Evolutionary conservation across 257 asterid genomes (phyloP), one percentile per base, ranked within the genome.

Genomic region (Rubia yunnanensis): DNA sequence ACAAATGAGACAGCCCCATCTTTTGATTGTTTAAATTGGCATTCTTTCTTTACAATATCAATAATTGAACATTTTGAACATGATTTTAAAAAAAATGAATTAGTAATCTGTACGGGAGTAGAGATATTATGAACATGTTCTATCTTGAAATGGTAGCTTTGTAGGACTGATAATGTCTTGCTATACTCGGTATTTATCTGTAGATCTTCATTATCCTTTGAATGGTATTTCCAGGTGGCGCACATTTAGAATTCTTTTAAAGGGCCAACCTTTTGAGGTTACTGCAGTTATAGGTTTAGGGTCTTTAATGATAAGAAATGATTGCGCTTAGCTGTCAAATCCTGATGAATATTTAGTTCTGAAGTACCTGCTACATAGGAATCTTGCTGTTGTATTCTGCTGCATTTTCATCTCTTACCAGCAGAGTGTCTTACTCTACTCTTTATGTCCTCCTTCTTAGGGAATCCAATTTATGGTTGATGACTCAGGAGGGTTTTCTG

Each of bases 401-500:
- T 54, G 64, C 34, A 27, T 34, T 69, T 24, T 60, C 35, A 14
- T 58, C 26, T 26, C 24, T 32, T 18, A 60, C 30, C 50, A 32
- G 56, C 48, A 27, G 58, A 30, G 7, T 18, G 31, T 30, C 60
- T 56, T 71, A 23, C 41, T 39, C 48, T 22, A 61, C 34, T 35
- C 39, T 36, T 46, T 35, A 63, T 60, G 48, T 61, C 67, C 50
- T 54, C 35, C 60, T 72, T 60, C 15, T 64, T 73, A 89, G 98
- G 98, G 98, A 66, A 81, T 92, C 73, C 98, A 92, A 80, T 87
- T 86, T 72, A 66, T 85, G 68, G 84, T 81, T 65, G 97, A 92
- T 52, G 95, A 89, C 70, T 76, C 84, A 35, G 97, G 97, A 72
- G 97, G 98, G 34, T 92, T 92, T 77, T 79, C 97, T 75, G 95